Evolutionary conservation across 2,329 filamentous ascomycete genomes (phyloP).

Genomic region (Blastomyces parvus): DNA sequence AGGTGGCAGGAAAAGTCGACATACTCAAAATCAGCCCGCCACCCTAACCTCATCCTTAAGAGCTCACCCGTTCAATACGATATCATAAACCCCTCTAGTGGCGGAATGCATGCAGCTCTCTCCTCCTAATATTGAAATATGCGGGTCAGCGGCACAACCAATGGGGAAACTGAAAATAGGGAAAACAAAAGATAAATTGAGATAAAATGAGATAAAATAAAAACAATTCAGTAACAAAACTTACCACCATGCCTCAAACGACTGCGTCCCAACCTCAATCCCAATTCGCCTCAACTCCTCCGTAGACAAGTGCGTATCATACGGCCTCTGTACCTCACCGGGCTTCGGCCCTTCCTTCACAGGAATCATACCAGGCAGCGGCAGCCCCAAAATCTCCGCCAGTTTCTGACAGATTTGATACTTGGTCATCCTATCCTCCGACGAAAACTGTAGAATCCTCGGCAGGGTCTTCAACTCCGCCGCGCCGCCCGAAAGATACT

Average conservation of each 20-base stretch:
- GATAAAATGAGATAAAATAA: too few species aligned
- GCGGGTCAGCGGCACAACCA: not conserved
- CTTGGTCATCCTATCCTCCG: slow-evolving; percentile 79
- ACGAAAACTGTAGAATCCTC: slow-evolving; percentile 69
- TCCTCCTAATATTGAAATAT: slow-evolving; percentile 2
- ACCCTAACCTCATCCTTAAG: not conserved
- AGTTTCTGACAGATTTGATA: slow-evolving; percentile 76
- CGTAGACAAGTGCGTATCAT: slow-evolving; percentile 80
- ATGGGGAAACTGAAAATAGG: too few species aligned
- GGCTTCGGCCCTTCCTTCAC: slow-evolving; percentile 64
- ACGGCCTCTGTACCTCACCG: slow-evolving; percentile 65
- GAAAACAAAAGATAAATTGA: too few species aligned
- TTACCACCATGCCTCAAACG: slow-evolving; percentile 74
- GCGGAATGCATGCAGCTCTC: slow-evolving; percentile 7
- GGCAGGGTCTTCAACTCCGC: slow-evolving; percentile 48
- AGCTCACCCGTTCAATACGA: not conserved
- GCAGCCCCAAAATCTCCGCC: slow-evolving; percentile 67
- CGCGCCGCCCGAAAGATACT: slow-evolving; percentile 48
- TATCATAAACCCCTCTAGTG: not conserved
- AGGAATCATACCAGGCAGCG: slow-evolving; percentile 54
- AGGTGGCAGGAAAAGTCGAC: not conserved
- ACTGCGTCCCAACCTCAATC: slow-evolving; percentile 62
- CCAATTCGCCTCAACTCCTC: slow-evolving; percentile 61
- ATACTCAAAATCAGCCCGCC: not conserved
- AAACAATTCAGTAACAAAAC: slow-evolving; percentile 16